Percentiles rank a stretch among this genome's conserved stretches.
Conservation (phyloP, 352 stramenopile genomes). For the Pythium dissotocum region DNA sequence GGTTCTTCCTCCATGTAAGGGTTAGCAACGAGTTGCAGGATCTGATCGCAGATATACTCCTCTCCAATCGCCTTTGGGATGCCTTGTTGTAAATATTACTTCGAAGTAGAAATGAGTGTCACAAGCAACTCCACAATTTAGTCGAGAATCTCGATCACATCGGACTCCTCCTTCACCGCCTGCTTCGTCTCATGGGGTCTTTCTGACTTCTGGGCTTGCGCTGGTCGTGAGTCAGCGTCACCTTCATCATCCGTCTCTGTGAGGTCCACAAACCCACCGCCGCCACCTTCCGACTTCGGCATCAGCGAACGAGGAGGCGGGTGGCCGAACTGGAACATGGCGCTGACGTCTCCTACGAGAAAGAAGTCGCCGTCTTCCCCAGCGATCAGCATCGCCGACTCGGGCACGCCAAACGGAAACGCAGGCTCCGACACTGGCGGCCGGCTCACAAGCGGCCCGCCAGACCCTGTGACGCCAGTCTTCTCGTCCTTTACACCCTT, state of each 20-base stretch:
- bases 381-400: slow-evolving; percentile 22
- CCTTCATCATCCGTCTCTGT: slow-evolving; percentile 41
- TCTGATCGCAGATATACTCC: too few relatives aligned
- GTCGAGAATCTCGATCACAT: slow-evolving; percentile 27
- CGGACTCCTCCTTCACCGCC: not conserved
- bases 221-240: not conserved
- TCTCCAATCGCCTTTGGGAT: too few relatives aligned
- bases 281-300: not conserved
- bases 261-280: slow-evolving; percentile 18
- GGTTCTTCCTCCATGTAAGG: too few relatives aligned
- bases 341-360: slow-evolving; percentile 50
- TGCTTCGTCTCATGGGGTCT: slow-evolving; percentile 25
- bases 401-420: slow-evolving; percentile 7
- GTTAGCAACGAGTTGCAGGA: too few relatives aligned
- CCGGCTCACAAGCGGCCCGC: not conserved
- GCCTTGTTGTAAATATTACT: too few relatives aligned
- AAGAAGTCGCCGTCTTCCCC: slow-evolving; percentile 44
- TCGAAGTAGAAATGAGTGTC: too few relatives aligned
- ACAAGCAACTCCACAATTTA: not conserved
- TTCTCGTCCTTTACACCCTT: slow-evolving; percentile 6
- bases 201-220: not conserved
- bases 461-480: not conserved
- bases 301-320: not conserved
- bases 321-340: slow-evolving; percentile 32
- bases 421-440: slow-evolving; percentile 14